Percentiles rank a stretch among this genome's conserved stretches.
These are phyloP conservation scores for Malus domestica DNA, from an alignment of 306 rosid species.

Conservation along the genomic window DNA sequence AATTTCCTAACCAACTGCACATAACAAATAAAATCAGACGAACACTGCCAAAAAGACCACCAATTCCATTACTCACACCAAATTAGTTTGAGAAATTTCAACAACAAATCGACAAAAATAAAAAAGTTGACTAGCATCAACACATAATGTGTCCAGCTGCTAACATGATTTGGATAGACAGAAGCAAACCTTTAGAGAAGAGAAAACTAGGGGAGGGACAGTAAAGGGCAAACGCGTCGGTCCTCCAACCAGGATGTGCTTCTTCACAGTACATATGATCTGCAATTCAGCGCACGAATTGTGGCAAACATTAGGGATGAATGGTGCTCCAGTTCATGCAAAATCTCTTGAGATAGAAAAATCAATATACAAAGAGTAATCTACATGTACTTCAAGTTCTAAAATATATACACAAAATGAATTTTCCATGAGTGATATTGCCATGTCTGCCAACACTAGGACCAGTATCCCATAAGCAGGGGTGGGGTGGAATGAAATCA, in stretches of 20 bases:
- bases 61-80: not conserved
- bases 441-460: not conserved
- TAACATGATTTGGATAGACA: constrained; percentile 1
- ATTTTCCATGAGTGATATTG: not conserved
- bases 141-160: not conserved
- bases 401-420: not conserved
- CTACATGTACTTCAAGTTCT: not conserved
- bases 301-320: constrained; percentile 19
- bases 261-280: constrained; percentile 78
- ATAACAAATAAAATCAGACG: constrained; percentile 8
- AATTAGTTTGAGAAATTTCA: not conserved
- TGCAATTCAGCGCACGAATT: constrained; percentile 42
- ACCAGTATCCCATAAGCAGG: not conserved
- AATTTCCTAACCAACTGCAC: constrained; percentile 87
- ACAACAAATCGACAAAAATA: not conserved
- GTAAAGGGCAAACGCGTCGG: constrained; percentile 87
- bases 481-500: not conserved
- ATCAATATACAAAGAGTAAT: not conserved
- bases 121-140: not conserved
- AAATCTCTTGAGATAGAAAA: constrained; percentile 2
- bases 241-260: constrained; percentile 85
- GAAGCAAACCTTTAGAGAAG: constrained; percentile 73
- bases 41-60: not conserved
- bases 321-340: constrained; percentile 11
- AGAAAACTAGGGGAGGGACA: constrained; percentile 80